Evolutionary conservation across 495 filamentous ascomycete species (phyloP).

Genomic region (Aspergillus funiculosus): DNA sequence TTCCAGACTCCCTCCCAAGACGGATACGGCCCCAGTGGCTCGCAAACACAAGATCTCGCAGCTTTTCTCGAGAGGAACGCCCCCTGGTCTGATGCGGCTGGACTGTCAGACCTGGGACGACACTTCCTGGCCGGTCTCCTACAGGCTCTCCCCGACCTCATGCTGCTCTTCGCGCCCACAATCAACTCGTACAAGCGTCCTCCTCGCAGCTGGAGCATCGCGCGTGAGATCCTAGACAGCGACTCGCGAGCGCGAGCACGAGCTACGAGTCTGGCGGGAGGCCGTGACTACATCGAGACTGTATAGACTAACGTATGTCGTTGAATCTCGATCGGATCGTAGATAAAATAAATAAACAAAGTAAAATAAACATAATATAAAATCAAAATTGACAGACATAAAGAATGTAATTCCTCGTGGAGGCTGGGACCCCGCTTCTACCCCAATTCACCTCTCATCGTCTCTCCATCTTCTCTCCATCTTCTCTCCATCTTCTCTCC

Average conservation of each 20-base stretch:
- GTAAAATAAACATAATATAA: no score
- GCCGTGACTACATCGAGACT: no score
- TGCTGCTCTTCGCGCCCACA: constrained; percentile 86
- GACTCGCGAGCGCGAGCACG: constrained; percentile 88
- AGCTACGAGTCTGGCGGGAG: constrained; percentile 82
- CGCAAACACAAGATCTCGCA: constrained; percentile 57
- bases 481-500: no score
- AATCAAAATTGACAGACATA: no score
- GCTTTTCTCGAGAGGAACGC: constrained; percentile 63
- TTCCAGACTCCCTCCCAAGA: constrained; percentile 59
- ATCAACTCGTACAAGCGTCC: constrained; percentile 93
- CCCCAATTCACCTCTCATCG: no score
- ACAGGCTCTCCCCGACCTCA: constrained; percentile 81
- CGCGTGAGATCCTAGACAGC: constrained; percentile 83
- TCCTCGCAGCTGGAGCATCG: constrained; percentile 80
- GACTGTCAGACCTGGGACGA: constrained; percentile 76
- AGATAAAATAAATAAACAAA: no score
- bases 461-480: no score
- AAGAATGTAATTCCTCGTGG: no score
- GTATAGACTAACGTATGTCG: no score
- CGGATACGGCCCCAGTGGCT: constrained; percentile 34
- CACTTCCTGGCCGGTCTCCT: constrained; percentile 86
- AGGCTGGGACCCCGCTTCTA: no score
- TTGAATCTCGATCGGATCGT: no score
- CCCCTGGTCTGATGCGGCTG: constrained; percentile 60